A percentile compares a stretch with the other conserved stretches of the same genome.
Conservation (phyloP, 2,329 filamentous ascomycete genomes). For the Alternaria arbusti region DNA sequence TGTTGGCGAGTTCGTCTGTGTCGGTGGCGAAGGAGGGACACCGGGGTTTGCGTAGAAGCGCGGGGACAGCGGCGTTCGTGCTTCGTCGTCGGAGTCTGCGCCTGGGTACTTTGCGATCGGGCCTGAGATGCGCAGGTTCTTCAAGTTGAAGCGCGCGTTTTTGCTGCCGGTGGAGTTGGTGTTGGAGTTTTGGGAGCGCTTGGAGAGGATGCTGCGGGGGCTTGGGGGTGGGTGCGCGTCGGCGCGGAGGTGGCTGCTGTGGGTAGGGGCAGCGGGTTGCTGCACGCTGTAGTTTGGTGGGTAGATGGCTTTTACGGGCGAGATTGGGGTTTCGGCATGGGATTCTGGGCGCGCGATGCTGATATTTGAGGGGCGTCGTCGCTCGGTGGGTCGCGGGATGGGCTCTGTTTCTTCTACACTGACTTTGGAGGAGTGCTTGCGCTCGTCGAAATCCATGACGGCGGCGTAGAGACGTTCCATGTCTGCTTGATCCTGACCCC, state of each 20-base stretch:
- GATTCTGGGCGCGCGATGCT: slow-evolving; percentile 32
- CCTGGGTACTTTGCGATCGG: slow-evolving; percentile 57
- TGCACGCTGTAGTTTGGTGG: slow-evolving; percentile 48
- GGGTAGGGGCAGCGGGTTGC: slow-evolving; percentile 15
- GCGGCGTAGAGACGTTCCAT: slow-evolving; percentile 90
- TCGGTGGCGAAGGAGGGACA: slow-evolving; percentile 61
- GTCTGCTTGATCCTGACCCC: slow-evolving; percentile 76
- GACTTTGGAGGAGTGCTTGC: slow-evolving; percentile 48
- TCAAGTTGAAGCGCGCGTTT: slow-evolving; percentile 55
- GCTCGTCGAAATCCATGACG: slow-evolving; percentile 84
- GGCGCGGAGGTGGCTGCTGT: slow-evolving; percentile 15
- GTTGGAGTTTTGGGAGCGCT: slow-evolving; percentile 46
- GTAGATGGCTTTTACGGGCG: slow-evolving; percentile 57
- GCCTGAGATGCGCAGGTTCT: slow-evolving; percentile 64
- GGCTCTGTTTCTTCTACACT: slow-evolving; percentile 32
- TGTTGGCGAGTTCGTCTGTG: slow-evolving; percentile 42
- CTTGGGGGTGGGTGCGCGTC: slow-evolving; percentile 30
- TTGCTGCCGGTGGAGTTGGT: slow-evolving; percentile 44
- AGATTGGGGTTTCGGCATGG: slow-evolving; percentile 43
- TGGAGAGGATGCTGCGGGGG: slow-evolving; percentile 47
- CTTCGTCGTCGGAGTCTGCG: slow-evolving; percentile 53
- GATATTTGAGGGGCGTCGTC: slow-evolving; percentile 37
- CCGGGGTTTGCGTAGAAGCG: slow-evolving; percentile 60
- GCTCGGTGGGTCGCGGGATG: slow-evolving; percentile 8
- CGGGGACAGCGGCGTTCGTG: slow-evolving; percentile 62